Conservation (phyloP, 176 grass and related monocot genomes). For the Chloris gayana region DNA sequence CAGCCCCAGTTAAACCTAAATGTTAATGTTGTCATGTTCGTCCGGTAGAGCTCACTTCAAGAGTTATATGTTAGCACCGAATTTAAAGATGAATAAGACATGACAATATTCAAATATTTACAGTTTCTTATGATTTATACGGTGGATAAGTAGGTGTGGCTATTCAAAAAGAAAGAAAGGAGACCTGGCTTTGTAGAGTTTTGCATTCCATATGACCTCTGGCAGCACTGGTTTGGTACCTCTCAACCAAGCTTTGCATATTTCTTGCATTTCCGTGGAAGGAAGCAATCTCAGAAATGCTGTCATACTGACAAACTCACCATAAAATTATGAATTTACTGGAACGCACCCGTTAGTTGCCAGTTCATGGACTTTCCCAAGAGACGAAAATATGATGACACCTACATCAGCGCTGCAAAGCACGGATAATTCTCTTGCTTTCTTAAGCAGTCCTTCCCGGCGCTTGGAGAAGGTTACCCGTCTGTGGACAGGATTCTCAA, state of each 20-base stretch:
- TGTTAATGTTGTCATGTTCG: slow-evolving; percentile 12
- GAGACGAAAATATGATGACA: slow-evolving; percentile 55
- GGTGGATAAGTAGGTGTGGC: slow-evolving; percentile 26
- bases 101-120: neutral
- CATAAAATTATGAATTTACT: slow-evolving; percentile 28
- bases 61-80: neutral
- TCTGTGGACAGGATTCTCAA: slow-evolving; percentile 54
- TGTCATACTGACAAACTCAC: neutral
- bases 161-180: neutral
- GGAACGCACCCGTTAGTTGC: slow-evolving; percentile 53
- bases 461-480: slow-evolving; percentile 62
- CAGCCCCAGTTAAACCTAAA: slow-evolving; percentile 14
- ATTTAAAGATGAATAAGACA: neutral
- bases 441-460: slow-evolving; percentile 47
- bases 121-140: neutral
- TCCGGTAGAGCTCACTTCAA: neutral
- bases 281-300: slow-evolving; percentile 34
- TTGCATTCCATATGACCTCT: slow-evolving; percentile 37
- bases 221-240: slow-evolving; percentile 38
- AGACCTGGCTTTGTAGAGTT: slow-evolving; percentile 41
- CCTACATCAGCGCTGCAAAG: slow-evolving; percentile 51
- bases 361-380: slow-evolving; percentile 51
- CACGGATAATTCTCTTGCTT: slow-evolving; percentile 58
- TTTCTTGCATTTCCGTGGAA: slow-evolving; percentile 48
- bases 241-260: slow-evolving; percentile 55